Conservation (phyloP, 768 basidiomycete genomes). For the Pholiota conissans region DNA sequence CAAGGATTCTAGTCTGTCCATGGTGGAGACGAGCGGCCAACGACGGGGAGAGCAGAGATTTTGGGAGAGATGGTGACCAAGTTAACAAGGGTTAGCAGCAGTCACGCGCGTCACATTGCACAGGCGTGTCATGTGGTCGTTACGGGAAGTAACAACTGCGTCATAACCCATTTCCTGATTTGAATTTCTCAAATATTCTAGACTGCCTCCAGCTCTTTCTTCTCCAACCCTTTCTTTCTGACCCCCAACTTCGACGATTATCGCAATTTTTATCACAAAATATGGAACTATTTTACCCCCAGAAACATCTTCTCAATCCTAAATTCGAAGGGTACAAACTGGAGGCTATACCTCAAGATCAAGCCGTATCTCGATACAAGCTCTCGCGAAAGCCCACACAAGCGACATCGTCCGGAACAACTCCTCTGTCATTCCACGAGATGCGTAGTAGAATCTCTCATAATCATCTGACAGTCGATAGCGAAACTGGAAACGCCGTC, state of each 20-base stretch:
- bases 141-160: background rate
- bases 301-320: conserved; percentile 65
- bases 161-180: too few species aligned
- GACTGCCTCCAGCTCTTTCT: too few species aligned
- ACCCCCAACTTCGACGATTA: background rate
- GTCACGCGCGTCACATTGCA: background rate
- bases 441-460: conserved; percentile 83
- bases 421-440: conserved; percentile 74
- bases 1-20: conserved; percentile 82
- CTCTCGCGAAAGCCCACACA: conserved; percentile 60
- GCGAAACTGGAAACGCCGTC: conserved; percentile 45
- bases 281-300: conserved; percentile 41
- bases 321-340: conserved; percentile 88
- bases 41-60: background rate
- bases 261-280: background rate
- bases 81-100: background rate
- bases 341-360: conserved; percentile 58
- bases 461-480: conserved; percentile 68
- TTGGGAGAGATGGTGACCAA: background rate
- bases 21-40: conserved; percentile 26
- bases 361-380: conserved; percentile 47
- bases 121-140: background rate
- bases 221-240: too few species aligned
- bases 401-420: conserved; percentile 57
- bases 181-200: too few species aligned